Evolutionary conservation across 306 rosid genomes (phyloP), one percentile per base, ranked within the genome.

Genomic region (Hylodesmum podocarpum): DNA sequence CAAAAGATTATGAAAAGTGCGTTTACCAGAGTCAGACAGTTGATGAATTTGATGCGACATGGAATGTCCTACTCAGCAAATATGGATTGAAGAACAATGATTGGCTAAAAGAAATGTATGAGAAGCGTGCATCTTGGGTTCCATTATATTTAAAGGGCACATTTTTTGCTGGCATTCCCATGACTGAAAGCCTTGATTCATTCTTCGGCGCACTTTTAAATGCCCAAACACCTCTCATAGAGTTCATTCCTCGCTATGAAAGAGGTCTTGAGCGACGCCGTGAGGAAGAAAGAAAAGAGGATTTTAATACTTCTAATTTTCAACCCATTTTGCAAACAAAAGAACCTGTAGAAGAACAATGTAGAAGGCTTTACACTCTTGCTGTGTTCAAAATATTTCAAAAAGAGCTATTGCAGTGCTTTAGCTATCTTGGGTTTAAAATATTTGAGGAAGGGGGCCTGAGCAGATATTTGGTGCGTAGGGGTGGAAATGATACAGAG

Each of bases 321-420:
- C 93, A 86, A 71, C 90, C 91, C n/a, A 79, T 86, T 86, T 81
- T 95, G 91, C 97, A 90, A 88, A 95, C 97, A 40, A 89, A 95
- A 82, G 97, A 95, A 80, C 89, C 96, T 24, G 84, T 84, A 25
- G 98, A 92, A 88, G 97, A 95, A 62, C 98, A 95, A 72, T 88
- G 97, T 59, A 83, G 92, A 81, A 89, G 92, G 84, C 87, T 90
- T 54, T 95, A 92, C 83, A 92, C 98, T 50, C 98, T 84, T 33
- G 64, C 85, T 43, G 57, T 89, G 37, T 95, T 95, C 84, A 90
- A 89, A 83, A 80, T 95, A 79, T 92, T 95, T 80, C 97, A 95
- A 77, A 95, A 89, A 77, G 98, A 95, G 79, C 96, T 95, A 79
- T 86, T 95, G 57, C 96, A 95, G 64, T 86, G 93, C 86, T 92